A percentile compares a stretch with the other conserved stretches of the same genome.
phyloP scores from a whole-genome alignment of 495 filamentous ascomycete genomes.

The Paragyromitra xinjiangensis region DNA sequence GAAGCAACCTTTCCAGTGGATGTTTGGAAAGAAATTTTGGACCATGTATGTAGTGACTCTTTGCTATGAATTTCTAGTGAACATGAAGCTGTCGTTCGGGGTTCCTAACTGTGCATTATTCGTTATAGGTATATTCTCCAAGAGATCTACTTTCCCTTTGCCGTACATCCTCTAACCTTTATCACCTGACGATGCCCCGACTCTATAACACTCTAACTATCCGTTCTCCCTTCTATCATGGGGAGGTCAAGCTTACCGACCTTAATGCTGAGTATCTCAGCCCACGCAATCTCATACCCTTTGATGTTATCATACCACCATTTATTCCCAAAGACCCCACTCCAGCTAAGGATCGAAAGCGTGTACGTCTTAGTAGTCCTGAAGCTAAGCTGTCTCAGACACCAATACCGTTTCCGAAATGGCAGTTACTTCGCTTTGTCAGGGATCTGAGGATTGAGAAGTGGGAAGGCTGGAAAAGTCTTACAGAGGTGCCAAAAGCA shows the following conservation, averaged over 20 bases:
- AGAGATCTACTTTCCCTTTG: conserved; percentile 38
- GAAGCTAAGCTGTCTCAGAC: not conserved
- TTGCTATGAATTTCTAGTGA: not conserved
- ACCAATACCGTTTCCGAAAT: conserved; percentile 12
- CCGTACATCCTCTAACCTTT: conserved; percentile 22
- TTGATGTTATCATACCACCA: conserved; percentile 17
- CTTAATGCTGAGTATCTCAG: not conserved
- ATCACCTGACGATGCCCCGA: conserved; percentile 26
- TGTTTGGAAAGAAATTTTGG: conserved; percentile 42
- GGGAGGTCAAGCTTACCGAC: conserved; percentile 7
- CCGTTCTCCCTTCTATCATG: conserved; percentile 34
- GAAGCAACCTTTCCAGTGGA: conserved; percentile 26
- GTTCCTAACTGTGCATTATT: not conserved
- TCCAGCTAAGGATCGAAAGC: not conserved
- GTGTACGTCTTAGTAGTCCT: not conserved
- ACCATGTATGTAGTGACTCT: conserved; percentile 15
- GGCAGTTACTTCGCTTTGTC: conserved; percentile 22
- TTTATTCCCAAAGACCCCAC: not conserved
- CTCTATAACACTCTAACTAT: conserved; percentile 38
- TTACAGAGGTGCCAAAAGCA: not conserved
- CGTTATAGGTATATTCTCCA: conserved; percentile 25
- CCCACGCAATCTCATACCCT: conserved; percentile 24
- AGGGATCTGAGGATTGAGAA: conserved; percentile 34
- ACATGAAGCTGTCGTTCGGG: not conserved
- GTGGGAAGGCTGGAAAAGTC: conserved; percentile 21